These are phyloP conservation scores for Aspergillus fumigatus DNA, from an alignment of 2,329 filamentous ascomycete species.

Conservation along the genomic window DNA sequence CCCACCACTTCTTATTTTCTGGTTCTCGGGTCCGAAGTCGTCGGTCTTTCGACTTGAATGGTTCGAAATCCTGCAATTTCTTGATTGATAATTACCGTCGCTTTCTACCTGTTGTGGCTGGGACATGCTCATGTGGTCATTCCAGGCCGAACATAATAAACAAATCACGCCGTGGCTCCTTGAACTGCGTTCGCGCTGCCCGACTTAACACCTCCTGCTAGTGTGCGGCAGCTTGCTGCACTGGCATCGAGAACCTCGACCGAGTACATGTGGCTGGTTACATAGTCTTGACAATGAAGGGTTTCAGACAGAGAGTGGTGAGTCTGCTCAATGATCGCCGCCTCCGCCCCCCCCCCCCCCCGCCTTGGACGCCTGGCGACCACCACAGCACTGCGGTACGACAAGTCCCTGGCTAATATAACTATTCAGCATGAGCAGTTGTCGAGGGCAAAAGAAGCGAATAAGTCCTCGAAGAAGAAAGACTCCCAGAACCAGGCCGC, in stretches of 20 bases:
- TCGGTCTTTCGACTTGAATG: background rate
- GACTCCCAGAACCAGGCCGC: constrained; percentile 62
- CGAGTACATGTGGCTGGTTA: constrained; percentile 35
- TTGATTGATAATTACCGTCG: background rate
- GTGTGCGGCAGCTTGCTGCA: constrained; percentile 33
- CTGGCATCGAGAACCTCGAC: constrained; percentile 26
- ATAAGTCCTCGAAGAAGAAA: constrained; percentile 72
- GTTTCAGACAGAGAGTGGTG: constrained; percentile 96
- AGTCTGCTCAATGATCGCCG: constrained; percentile 40
- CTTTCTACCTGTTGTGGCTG: constrained; percentile 12
- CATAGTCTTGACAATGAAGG: constrained; percentile 71
- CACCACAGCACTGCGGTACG: constrained; percentile 1
- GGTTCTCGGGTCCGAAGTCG: background rate
- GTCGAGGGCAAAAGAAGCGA: constrained; percentile 80
- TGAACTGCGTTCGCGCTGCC: constrained; percentile 17
- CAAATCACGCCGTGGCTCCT: constrained; percentile 23
- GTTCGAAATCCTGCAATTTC: background rate
- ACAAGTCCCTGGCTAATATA: constrained; percentile 32
- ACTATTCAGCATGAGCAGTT: constrained; percentile 67
- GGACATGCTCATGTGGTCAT: constrained; percentile 26
- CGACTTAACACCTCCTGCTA: constrained; percentile 27
- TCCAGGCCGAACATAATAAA: constrained; percentile 29
- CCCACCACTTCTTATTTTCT: background rate
- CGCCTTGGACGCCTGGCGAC: constrained; percentile 7
- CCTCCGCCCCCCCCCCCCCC: constrained; percentile 29